Conservation (phyloP, 495 filamentous ascomycete species). For the Xylaria flabelliformis region DNA sequence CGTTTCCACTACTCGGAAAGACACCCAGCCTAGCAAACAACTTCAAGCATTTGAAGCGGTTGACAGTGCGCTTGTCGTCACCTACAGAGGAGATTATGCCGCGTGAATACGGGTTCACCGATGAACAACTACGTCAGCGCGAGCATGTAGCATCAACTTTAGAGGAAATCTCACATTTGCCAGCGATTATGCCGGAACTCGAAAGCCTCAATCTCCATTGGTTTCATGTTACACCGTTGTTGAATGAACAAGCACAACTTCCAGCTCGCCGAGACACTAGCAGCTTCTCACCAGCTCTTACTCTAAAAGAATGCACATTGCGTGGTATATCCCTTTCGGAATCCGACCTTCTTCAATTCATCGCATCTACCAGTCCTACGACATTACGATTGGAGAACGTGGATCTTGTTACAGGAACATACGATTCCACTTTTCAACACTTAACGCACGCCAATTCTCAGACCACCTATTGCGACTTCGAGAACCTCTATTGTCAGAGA, state of each 20-base stretch:
- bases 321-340: neutral
- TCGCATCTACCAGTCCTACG: neutral
- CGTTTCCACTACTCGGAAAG: neutral
- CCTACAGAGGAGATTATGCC: neutral
- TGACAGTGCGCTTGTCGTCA: neutral
- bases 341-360: neutral
- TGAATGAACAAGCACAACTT: neutral
- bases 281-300: neutral
- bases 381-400: neutral
- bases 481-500: neutral
- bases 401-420: neutral
- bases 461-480: neutral
- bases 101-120: too few relatives aligned
- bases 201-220: slow-evolving; percentile 2
- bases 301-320: neutral
- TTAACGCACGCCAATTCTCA: neutral
- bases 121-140: neutral
- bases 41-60: neutral
- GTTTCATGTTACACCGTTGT: neutral
- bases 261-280: neutral
- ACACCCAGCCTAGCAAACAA: neutral
- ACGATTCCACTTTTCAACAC: neutral
- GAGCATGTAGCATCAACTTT: neutral
- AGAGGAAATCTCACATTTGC: neutral
- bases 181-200: neutral